Conservation (phyloP, 225 moss, liverwort and hornwort species). For the Pseudisothecium myosuroides region DNA sequence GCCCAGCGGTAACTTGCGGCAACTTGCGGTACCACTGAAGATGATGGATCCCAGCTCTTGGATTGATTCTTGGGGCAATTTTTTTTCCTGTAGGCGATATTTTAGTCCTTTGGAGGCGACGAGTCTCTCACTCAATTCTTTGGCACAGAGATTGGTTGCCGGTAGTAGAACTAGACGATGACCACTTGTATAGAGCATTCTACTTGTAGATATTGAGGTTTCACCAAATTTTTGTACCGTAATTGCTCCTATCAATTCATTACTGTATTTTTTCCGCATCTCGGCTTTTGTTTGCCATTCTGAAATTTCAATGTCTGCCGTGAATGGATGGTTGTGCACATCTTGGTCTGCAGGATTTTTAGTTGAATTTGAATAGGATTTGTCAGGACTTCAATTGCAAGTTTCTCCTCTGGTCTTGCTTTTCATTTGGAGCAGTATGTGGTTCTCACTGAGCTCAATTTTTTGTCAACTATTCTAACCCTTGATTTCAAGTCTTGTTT, state of each 20-base stretch:
- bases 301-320: neutral
- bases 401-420: neutral
- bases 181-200: neutral
- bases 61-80: conserved; percentile 5
- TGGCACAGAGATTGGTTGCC: conserved; percentile 25
- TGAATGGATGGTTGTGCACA: neutral
- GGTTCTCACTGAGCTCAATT: too few species aligned
- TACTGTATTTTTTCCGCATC: neutral
- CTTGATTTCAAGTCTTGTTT: neutral
- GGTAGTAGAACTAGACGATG: neutral
- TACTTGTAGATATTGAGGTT: neutral
- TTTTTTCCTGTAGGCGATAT: neutral
- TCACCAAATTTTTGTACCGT: conserved; percentile 11
- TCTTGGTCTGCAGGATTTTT: neutral
- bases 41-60: neutral
- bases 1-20: neutral
- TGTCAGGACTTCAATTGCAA: neutral
- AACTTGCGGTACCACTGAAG: neutral
- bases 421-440: neutral
- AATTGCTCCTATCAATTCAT: conserved; percentile 6
- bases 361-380: too few species aligned
- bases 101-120: conserved; percentile 11
- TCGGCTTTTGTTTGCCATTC: neutral
- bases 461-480: too few species aligned
- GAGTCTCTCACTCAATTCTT: conserved; percentile 29